Evolutionary conservation across 1,284 basidiomycete genomes (phyloP), one percentile per base, ranked within the genome.

Genomic region (Heimioporus retisporus): DNA sequence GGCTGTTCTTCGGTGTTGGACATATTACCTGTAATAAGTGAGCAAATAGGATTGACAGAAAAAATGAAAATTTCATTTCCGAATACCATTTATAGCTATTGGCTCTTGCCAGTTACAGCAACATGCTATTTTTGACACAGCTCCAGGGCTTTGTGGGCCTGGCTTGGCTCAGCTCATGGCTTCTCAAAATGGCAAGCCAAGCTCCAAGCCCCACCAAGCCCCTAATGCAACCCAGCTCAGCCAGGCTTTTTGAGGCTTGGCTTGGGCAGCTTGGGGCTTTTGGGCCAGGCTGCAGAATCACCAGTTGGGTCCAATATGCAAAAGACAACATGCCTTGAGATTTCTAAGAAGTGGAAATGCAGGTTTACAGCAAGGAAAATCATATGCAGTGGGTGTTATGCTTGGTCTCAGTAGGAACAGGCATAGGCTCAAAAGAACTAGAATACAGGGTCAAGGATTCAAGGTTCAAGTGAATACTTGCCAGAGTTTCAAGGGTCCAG

Each of bases 121-220:
- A 46, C 15, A 13, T 46, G 44, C 44, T 4, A 54, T 54, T 25
- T 40, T 55, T 11, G 8, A 28, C 23, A 31, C 6, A 3, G 60
- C 63, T 64, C 56, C 28, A 18, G 64, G 55, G 48, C 64, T 64
- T 65, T 61, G n/a, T 65, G 64, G 61, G 55, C 61, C 64, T 65
- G 40, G 64, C 64, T 40, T 0, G 8, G 28, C 61, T 53, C 10
- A 4, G 61, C 64, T 57, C 55, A 35, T 13, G 35, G 64, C 64
- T 53, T 56, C 42, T 44, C 48, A 53, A 56, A 65, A 56, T 50
- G 7, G 1, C 18, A 64, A 18, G 46, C 61, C 4, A 1, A 6
- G 53, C 59, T 64, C 59, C 23, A 35, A 46, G 63, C 60, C 6
- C 58, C 15, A 16, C 48, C 44, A 61, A 53, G 62, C 62, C 46